phyloP scores from a whole-genome alignment of 352 stramenopile genomes.

The Globisporangium yorkense region DNA sequence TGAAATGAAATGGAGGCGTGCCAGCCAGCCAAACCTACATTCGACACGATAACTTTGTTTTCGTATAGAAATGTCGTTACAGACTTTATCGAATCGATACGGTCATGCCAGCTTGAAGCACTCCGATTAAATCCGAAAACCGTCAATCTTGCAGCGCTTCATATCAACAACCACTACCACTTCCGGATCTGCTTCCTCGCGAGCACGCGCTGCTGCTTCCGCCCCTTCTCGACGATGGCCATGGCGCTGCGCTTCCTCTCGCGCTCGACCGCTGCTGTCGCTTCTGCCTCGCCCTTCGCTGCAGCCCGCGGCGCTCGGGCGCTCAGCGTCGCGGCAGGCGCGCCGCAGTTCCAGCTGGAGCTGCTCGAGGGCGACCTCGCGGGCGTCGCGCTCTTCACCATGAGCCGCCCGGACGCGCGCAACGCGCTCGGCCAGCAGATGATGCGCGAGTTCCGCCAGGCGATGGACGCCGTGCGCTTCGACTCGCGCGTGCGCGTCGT shows the following conservation, averaged over 20 bases:
- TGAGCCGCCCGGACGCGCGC: constrained; percentile 61
- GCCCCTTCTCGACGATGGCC: constrained; percentile 1
- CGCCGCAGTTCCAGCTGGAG: constrained; percentile 55
- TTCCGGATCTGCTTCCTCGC: not conserved
- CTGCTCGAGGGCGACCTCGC: constrained; percentile 44
- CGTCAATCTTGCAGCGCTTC: not conserved
- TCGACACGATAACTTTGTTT: constrained; percentile 4
- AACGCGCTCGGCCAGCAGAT: constrained; percentile 81
- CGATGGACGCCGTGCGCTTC: constrained; percentile 59
- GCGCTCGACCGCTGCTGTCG: not conserved
- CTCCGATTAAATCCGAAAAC: not conserved
- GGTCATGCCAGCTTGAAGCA: not conserved
- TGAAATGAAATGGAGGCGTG: not conserved
- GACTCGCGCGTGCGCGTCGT: constrained; percentile 73
- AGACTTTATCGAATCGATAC: not conserved
- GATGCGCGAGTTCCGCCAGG: constrained; percentile 70
- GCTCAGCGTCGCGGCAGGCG: constrained; percentile 12
- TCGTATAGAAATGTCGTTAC: not conserved
- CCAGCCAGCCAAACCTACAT: constrained; percentile 7
- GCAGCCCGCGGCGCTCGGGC: not conserved
- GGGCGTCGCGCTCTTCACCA: constrained; percentile 72
- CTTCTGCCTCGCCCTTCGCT: not conserved
- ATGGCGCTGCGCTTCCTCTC: constrained; percentile 11
- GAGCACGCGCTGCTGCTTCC: not conserved
- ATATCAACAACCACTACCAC: not conserved